Base-by-base conservation (phyloP, 805 yeast species). In the Grigorovia yakushimaensis region DNA sequence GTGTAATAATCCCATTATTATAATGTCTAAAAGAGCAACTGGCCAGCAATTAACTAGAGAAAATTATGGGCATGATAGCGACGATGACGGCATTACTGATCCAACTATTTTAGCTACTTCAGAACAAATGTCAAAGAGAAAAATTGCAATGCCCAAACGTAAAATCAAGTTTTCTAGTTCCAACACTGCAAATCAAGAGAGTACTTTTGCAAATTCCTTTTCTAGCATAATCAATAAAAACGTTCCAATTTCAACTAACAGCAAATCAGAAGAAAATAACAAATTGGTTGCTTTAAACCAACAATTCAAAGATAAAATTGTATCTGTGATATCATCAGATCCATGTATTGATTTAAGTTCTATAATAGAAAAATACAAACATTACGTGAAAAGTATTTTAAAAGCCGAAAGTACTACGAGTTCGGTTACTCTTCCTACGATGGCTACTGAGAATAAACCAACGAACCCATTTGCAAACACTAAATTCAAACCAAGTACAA, bases 1-100 rank as follows among this genome's bases (percentile, higher is more conserved):
- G n/a, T n/a, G n/a, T n/a, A n/a, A n/a, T n/a, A n/a, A 38, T 8
- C 37, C n/a, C 13, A 20, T 11, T 15, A 15, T 20, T 20, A 17
- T 11, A 23, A 79, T 79, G 85, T 73, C 82, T 2, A 87, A 87
- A 63, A 74, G 96, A 66, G 67, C 73, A 47, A 88, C 88, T 19
- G 76, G 71, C 45, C 64, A 70, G 19, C 95, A 87, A 63, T 68
- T 86, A 43, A 74, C 79, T 17, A 74, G 75, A 52, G 87, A 81
- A 47, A 68, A 64, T 24, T 58, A 59, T 4, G 60, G 57, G 11
- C 54, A 55, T 35, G 65, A 61, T 4, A 61, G 60, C 6, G 69
- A 66, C 36, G 68, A 71, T 37, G 73, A 70, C 17, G 76, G 70
- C 5, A 71, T 66, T 8, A 70, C 54, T 13, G 52, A 49, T n/a